Percentiles rank a stretch among this genome's conserved stretches.
phyloP scores from a whole-genome alignment of 2,329 filamentous ascomycete species.

The Sarocladiaceae sp. region DNA sequence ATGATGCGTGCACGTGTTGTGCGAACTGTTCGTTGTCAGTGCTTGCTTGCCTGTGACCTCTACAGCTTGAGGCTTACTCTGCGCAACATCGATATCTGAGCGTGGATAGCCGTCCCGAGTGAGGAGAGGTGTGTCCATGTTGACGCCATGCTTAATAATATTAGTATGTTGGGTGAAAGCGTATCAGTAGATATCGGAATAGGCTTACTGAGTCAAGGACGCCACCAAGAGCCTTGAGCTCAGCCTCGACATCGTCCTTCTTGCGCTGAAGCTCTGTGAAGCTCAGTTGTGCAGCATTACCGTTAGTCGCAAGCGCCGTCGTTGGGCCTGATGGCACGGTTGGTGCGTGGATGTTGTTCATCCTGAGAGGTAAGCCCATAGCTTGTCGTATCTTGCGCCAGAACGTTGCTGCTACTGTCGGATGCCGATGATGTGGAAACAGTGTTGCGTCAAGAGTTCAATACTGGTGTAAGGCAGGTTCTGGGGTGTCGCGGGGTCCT shows the following conservation, averaged over 20 bases:
- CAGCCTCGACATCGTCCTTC: conserved; percentile 80
- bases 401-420: not conserved
- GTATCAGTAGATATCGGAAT: not conserved
- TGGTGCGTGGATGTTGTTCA: conserved; percentile 55
- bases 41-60: not conserved
- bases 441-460: conserved; percentile 16
- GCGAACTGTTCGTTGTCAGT: conserved; percentile 56
- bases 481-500: not conserved
- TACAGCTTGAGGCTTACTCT: conserved; percentile 56
- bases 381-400: not conserved
- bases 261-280: conserved; percentile 77
- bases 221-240: conserved; percentile 77
- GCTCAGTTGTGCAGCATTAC: conserved; percentile 59
- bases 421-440: conserved; percentile 13
- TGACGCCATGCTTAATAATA: conserved; percentile 70
- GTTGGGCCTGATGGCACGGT: conserved; percentile 71
- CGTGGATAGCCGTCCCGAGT: conserved; percentile 90
- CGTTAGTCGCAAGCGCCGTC: conserved; percentile 54
- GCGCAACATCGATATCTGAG: conserved; percentile 89
- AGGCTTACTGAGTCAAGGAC: conserved; percentile 79
- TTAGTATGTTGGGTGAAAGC: conserved; percentile 17
- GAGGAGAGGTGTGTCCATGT: conserved; percentile 84
- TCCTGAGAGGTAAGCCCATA: conserved; percentile 24
- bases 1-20: conserved; percentile 92
- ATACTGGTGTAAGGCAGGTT: not conserved